These are phyloP conservation scores for Apiotrichum siamense DNA, from an alignment of 1,284 basidiomycete species.

Conservation along the genomic window DNA sequence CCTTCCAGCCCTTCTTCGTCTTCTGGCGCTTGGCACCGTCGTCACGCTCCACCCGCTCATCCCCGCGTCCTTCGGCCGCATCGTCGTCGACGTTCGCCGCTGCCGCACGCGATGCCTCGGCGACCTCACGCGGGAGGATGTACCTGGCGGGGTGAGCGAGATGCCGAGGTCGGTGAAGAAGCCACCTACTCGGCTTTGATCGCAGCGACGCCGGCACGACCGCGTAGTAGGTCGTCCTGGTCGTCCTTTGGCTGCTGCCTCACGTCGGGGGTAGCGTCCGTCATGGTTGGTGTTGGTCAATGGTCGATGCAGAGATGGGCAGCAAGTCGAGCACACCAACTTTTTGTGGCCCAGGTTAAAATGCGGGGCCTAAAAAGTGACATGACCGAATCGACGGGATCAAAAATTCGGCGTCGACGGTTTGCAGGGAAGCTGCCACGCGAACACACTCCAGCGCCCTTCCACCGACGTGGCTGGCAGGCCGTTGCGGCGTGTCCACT, in stretches of 20 bases:
- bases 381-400: no score
- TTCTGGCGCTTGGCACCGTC: constrained; percentile 42
- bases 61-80: constrained; percentile 55
- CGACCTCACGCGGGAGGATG: constrained; percentile 50
- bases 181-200: constrained; percentile 65
- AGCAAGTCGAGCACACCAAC: no score
- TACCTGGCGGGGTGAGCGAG: constrained; percentile 50
- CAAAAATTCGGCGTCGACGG: no score
- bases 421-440: constrained; percentile 2
- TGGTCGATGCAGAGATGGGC: no score
- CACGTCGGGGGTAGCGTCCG: neutral
- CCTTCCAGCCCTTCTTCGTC: constrained; percentile 57
- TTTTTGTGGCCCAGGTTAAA: neutral
- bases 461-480: neutral
- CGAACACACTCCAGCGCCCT: no score
- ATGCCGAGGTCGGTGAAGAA: neutral
- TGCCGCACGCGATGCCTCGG: constrained; percentile 49
- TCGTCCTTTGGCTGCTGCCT: neutral
- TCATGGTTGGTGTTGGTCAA: neutral
- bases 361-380: constrained; percentile 2
- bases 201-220: constrained; percentile 57
- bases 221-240: constrained; percentile 5
- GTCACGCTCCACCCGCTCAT: no score
- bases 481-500: neutral
- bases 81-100: constrained; percentile 55